Percentiles rank a stretch among this genome's conserved stretches.
These are phyloP conservation scores for Saccharomycopsis selenospora DNA, from an alignment of 805 yeast genomes.

Conservation along the genomic window DNA sequence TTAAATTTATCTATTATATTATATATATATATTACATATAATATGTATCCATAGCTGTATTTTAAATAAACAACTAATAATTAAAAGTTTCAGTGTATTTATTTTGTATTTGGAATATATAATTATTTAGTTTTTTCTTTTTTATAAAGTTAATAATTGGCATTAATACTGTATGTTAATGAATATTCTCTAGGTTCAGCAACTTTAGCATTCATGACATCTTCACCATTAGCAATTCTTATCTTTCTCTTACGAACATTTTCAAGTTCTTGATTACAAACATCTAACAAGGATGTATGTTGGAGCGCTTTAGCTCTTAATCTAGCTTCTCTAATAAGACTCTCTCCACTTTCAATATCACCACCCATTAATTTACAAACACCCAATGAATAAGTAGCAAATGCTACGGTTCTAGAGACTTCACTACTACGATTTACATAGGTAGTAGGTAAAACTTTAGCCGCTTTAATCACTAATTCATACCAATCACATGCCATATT, in stretches of 20 bases:
- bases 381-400: constrained; percentile 81
- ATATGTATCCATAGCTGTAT: too few relatives aligned
- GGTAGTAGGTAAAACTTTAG: constrained; percentile 34
- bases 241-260: not conserved
- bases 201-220: not conserved
- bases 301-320: not conserved
- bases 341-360: not conserved
- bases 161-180: not conserved
- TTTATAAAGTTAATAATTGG: not conserved
- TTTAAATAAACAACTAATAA: too few relatives aligned
- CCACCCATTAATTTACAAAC: constrained; percentile 31
- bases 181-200: not conserved
- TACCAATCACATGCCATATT: constrained; percentile 34
- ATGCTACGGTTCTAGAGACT: constrained; percentile 60
- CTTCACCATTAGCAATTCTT: not conserved
- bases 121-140: too few relatives aligned
- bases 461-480: constrained; percentile 36
- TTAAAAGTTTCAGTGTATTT: too few relatives aligned
- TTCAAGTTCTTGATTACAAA: not conserved
- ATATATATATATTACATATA: not conserved
- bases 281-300: not conserved
- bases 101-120: too few relatives aligned
- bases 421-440: constrained; percentile 32
- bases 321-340: not conserved
- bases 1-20: not conserved